Conservation (phyloP, 352 stramenopile genomes). For the Phytophthora pseudosyringae region DNA sequence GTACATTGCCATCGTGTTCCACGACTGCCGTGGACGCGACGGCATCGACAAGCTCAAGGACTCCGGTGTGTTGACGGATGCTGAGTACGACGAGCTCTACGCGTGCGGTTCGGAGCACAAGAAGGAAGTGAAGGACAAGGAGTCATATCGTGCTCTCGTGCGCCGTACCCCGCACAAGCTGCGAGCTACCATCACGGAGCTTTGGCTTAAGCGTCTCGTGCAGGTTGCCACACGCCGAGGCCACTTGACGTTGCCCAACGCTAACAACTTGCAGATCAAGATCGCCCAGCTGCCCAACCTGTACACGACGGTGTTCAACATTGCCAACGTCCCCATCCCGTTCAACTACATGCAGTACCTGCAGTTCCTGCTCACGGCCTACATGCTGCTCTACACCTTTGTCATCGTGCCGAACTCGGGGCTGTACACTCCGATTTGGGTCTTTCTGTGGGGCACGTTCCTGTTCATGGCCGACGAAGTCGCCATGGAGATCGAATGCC, state of each 20-base stretch:
- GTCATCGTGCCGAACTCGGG: slow-evolving; percentile 75
- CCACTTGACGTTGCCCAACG: slow-evolving; percentile 60
- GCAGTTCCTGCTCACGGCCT: slow-evolving; percentile 61
- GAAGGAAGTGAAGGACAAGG: slow-evolving; percentile 37
- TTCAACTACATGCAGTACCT: slow-evolving; percentile 89
- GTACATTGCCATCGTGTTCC: slow-evolving; percentile 84
- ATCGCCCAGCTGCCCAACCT: slow-evolving; percentile 66
- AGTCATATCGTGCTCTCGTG: slow-evolving; percentile 58
- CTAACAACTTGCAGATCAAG: slow-evolving; percentile 66
- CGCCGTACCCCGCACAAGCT: slow-evolving; percentile 70
- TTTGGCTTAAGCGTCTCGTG: slow-evolving; percentile 76
- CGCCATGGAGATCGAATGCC: slow-evolving; percentile 79
- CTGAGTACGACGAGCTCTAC: slow-evolving; percentile 73
- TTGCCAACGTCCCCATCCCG: slow-evolving; percentile 83
- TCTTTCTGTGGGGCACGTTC: slow-evolving; percentile 79
- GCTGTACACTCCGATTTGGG: slow-evolving; percentile 74
- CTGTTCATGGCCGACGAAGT: slow-evolving; percentile 81
- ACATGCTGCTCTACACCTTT: slow-evolving; percentile 82
- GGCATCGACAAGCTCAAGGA: slow-evolving; percentile 68
- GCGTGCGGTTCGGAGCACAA: slow-evolving; percentile 63
- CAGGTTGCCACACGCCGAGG: slow-evolving; percentile 61
- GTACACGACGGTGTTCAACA: slow-evolving; percentile 83
- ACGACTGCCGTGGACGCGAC: slow-evolving; percentile 67
- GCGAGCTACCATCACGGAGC: slow-evolving; percentile 70
- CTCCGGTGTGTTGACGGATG: slow-evolving; percentile 56